These are phyloP conservation scores for Corinectria fuckeliana DNA, from an alignment of 2,329 filamentous ascomycete species.

Conservation along the genomic window DNA sequence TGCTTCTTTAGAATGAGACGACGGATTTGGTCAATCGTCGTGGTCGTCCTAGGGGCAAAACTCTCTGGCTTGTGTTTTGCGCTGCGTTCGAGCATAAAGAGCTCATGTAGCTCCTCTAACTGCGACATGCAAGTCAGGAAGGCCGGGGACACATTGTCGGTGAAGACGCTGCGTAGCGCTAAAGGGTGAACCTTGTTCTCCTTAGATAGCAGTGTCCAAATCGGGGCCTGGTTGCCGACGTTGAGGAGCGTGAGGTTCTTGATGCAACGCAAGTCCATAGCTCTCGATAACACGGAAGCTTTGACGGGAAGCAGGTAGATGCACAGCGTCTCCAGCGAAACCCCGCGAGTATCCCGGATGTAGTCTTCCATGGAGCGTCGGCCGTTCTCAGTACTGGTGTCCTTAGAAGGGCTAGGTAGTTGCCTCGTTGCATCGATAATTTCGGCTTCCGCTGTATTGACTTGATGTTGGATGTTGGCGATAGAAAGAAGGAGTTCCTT, in stretches of 20 bases:
- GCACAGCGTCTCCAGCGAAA: constrained; percentile 60
- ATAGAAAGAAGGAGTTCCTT: constrained; percentile 41
- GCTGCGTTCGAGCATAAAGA: constrained; percentile 65
- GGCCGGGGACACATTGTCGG: constrained; percentile 64
- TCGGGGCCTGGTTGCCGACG: constrained; percentile 64
- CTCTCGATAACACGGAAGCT: constrained; percentile 60
- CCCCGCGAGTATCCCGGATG: constrained; percentile 62
- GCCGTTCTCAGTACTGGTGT: constrained; percentile 20
- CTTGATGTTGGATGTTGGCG: constrained; percentile 43
- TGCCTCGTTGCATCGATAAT: constrained; percentile 42
- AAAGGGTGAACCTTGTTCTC: constrained; percentile 60
- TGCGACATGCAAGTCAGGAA: constrained; percentile 63
- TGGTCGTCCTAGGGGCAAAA: constrained; percentile 56
- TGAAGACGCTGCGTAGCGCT: constrained; percentile 64
- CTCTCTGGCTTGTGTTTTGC: constrained; percentile 59
- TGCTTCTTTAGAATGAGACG: constrained; percentile 64
- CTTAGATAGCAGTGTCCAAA: constrained; percentile 64
- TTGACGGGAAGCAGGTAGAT: constrained; percentile 67
- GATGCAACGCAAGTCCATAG: constrained; percentile 64
- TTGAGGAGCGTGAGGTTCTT: constrained; percentile 66
- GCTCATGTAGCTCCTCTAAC: constrained; percentile 60
- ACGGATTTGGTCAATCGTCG: constrained; percentile 64
- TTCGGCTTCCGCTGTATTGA: constrained; percentile 46
- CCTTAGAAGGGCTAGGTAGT: constrained; percentile 30
- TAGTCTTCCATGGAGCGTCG: constrained; percentile 56